Evolutionary conservation across 2,329 filamentous ascomycete genomes (phyloP).

Genomic region (Cercospora canescens): DNA sequence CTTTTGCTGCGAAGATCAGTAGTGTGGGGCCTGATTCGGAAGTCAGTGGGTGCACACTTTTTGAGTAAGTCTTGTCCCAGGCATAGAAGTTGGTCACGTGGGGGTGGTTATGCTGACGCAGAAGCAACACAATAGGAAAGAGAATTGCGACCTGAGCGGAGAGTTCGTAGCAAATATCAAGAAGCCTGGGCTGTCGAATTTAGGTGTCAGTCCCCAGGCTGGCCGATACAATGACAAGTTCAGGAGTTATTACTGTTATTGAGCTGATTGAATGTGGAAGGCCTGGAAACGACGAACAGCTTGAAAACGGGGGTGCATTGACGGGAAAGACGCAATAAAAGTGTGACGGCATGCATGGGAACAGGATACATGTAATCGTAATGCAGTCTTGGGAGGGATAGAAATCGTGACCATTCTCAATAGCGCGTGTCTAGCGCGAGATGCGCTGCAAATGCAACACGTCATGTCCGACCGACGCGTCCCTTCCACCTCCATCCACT

Average conservation of each 20-base stretch:
- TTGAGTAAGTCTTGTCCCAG: constrained; percentile 14
- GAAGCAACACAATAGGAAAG: constrained; percentile 9
- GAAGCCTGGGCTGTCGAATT: constrained; percentile 16
- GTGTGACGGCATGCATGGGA: not conserved
- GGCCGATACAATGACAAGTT: constrained; percentile 21
- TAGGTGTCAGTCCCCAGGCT: constrained; percentile 8
- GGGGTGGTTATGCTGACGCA: not conserved
- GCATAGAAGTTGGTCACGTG: not conserved
- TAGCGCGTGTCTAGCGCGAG: constrained; percentile 3
- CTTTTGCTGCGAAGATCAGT: constrained; percentile 18
- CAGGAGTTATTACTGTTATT: constrained; percentile 24
- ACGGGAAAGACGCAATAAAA: not conserved
- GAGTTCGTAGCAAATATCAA: constrained; percentile 6
- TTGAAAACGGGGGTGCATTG: not conserved
- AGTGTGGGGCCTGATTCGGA: constrained; percentile 20
- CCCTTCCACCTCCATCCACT: not conserved
- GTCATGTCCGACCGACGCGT: not conserved
- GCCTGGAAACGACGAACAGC: not conserved
- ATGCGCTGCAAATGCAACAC: not conserved
- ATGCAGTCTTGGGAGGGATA: not conserved
- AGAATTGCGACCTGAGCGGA: constrained; percentile 16
- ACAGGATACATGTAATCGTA: not conserved
- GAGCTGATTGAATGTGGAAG: not conserved
- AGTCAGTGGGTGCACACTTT: constrained; percentile 23
- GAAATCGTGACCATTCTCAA: not conserved